Evolutionary conservation across 495 filamentous ascomycete genomes (phyloP).

Genomic region (Aspergillus nanangensis): DNA sequence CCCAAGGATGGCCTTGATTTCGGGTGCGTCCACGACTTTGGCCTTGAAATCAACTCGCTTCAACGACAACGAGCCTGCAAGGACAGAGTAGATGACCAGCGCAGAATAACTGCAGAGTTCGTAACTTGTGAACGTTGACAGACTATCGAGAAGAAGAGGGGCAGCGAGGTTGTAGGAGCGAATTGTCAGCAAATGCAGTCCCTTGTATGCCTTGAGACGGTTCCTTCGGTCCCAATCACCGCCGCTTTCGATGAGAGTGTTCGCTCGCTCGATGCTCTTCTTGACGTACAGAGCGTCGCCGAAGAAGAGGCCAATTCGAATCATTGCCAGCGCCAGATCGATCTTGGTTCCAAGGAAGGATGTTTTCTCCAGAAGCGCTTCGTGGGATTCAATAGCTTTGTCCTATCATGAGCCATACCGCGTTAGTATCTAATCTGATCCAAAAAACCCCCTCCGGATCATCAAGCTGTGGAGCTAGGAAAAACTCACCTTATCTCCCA

Average conservation of each 20-base stretch:
- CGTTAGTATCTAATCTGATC: constrained; percentile 8
- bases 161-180: constrained; percentile 87
- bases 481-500: constrained; percentile 80
- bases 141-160: constrained; percentile 87
- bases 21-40: constrained; percentile 95
- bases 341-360: constrained; percentile 94
- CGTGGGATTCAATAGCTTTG: constrained; percentile 85
- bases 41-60: constrained; percentile 98
- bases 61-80: constrained; percentile 88
- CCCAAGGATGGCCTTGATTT: constrained; percentile 94
- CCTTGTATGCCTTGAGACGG: constrained; percentile 96
- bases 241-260: constrained; percentile 84
- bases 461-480: background rate
- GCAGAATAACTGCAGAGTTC: constrained; percentile 94
- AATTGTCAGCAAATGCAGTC: constrained; percentile 84
- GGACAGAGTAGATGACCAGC: constrained; percentile 90
- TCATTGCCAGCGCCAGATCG: constrained; percentile 91
- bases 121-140: constrained; percentile 98
- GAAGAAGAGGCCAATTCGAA: constrained; percentile 93
- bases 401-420: constrained; percentile 73
- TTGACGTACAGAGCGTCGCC: constrained; percentile 85
- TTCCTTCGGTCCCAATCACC: constrained; percentile 99
- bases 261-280: constrained; percentile 88
- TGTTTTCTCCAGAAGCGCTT: constrained; percentile 90
- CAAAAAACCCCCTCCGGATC: background rate